These are phyloP conservation scores for Candida peoriensis DNA, from an alignment of 805 yeast species.

Conservation along the genomic window DNA sequence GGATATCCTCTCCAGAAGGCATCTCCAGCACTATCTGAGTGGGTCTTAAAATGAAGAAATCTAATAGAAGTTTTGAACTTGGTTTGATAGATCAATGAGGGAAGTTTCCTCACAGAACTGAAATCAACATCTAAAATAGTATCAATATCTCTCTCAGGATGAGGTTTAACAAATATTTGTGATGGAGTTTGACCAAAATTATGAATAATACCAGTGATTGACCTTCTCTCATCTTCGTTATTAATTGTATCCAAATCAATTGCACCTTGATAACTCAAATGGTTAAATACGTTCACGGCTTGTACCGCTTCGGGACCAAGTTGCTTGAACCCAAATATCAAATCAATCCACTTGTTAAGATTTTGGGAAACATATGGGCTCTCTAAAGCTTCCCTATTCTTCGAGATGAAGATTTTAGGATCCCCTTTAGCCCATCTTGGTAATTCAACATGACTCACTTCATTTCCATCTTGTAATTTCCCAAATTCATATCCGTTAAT, in stretches of 20 bases:
- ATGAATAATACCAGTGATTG: constrained; percentile 79
- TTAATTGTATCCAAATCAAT: constrained; percentile 68
- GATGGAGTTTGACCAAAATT: constrained; percentile 90
- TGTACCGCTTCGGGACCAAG: constrained; percentile 63
- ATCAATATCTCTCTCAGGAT: constrained; percentile 44
- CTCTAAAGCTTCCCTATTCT: constrained; percentile 79
- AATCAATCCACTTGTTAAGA: constrained; percentile 80
- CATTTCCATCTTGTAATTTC: constrained; percentile 50
- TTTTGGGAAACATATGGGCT: constrained; percentile 74
- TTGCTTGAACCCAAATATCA: constrained; percentile 78
- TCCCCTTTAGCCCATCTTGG: constrained; percentile 86
- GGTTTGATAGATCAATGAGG: constrained; percentile 39
- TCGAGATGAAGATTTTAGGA: constrained; percentile 65
- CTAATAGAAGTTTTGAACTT: constrained; percentile 36
- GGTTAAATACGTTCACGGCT: constrained; percentile 75
- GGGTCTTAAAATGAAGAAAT: constrained; percentile 39
- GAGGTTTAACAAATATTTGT: constrained; percentile 65
- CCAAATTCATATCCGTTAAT: constrained; percentile 69
- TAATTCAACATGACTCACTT: constrained; percentile 56
- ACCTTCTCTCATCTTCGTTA: constrained; percentile 69
- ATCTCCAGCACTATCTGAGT: constrained; percentile 27
- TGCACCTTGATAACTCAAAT: constrained; percentile 79
- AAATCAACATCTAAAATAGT: constrained; percentile 32
- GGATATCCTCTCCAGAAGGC: constrained; percentile 50
- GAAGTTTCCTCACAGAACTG: constrained; percentile 27